phyloP scores from a whole-genome alignment of 2,329 filamentous ascomycete genomes.

The Ascochyta pisi region DNA sequence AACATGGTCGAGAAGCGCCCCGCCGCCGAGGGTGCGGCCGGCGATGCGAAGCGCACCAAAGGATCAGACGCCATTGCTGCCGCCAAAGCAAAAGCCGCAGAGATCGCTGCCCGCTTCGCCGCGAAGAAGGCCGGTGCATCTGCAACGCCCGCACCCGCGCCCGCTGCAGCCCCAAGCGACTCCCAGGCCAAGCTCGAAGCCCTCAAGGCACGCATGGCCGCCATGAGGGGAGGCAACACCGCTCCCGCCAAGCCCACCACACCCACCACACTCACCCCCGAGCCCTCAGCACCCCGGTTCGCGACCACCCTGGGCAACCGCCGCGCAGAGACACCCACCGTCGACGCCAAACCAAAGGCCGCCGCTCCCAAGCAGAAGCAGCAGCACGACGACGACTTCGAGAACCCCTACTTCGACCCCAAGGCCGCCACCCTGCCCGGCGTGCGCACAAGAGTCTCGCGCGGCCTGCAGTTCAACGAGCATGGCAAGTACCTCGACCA shows the following conservation, averaged over 20 bases:
- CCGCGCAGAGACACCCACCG: slow-evolving; percentile 51
- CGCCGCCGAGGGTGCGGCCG: slow-evolving; percentile 41
- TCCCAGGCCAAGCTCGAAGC: slow-evolving; percentile 21
- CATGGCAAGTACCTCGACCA: slow-evolving; percentile 98
- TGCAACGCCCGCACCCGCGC: slow-evolving; percentile 19
- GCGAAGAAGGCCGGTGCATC: slow-evolving; percentile 31
- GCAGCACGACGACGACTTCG: slow-evolving; percentile 63
- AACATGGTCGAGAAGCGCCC: slow-evolving; percentile 55
- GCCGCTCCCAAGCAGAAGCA: slow-evolving; percentile 47
- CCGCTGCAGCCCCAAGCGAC: slow-evolving; percentile 16
- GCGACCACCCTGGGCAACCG: slow-evolving; percentile 63
- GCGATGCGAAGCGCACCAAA: slow-evolving; percentile 50
- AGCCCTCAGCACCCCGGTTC: slow-evolving; percentile 59
- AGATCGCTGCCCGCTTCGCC: slow-evolving; percentile 44
- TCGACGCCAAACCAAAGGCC: slow-evolving; percentile 38
- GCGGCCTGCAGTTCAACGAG: slow-evolving; percentile 86
- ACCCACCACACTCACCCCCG: slow-evolving; percentile 39
- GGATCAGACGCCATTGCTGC: slow-evolving; percentile 41
- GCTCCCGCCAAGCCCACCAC: slow-evolving; percentile 61
- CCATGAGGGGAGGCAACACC: slow-evolving; percentile 60
- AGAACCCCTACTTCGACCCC: slow-evolving; percentile 85
- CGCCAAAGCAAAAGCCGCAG: slow-evolving; percentile 44
- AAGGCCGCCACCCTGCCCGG: slow-evolving; percentile 62
- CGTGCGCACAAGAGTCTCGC: slow-evolving; percentile 67
- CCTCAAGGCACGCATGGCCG: slow-evolving; percentile 37